Evolutionary conservation across 2,329 filamentous ascomycete species (phyloP).

Genomic region (Beauveria scarabaeidicola): DNA sequence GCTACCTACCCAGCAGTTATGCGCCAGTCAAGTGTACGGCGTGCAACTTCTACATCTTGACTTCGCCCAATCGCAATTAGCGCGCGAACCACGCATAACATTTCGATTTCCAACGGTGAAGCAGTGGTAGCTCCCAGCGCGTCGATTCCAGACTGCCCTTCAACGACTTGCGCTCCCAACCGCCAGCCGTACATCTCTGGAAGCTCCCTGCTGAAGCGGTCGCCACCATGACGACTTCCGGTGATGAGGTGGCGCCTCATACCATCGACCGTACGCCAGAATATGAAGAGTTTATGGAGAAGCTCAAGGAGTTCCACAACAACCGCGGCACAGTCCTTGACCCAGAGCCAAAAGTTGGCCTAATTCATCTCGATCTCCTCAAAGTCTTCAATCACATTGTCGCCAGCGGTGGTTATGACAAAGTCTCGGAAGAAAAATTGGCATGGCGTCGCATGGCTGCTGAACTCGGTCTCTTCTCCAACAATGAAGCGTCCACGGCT

Average conservation of each 20-base stretch:
- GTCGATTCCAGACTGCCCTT: background rate
- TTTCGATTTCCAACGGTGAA: background rate
- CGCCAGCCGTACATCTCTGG: background rate
- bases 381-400: constrained; percentile 73
- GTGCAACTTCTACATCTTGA: constrained; percentile 1
- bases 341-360: constrained; percentile 71
- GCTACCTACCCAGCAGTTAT: background rate
- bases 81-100: background rate
- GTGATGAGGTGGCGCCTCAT: constrained; percentile 31
- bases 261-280: constrained; percentile 55
- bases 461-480: constrained; percentile 65
- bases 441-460: constrained; percentile 75
- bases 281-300: constrained; percentile 70
- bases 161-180: background rate
- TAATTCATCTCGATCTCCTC: constrained; percentile 65
- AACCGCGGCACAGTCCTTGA: constrained; percentile 74
- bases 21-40: background rate
- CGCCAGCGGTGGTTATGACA: constrained; percentile 75
- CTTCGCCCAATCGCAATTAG: background rate
- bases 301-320: constrained; percentile 64
- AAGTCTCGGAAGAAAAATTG: constrained; percentile 72
- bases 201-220: constrained; percentile 1
- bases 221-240: constrained; percentile 25
- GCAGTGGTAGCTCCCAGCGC: background rate
- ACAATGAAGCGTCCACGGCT: constrained; percentile 72